Evolutionary conservation across 2,329 filamentous ascomycete genomes (phyloP).

Genomic region (Ophiostoma sp.): DNA sequence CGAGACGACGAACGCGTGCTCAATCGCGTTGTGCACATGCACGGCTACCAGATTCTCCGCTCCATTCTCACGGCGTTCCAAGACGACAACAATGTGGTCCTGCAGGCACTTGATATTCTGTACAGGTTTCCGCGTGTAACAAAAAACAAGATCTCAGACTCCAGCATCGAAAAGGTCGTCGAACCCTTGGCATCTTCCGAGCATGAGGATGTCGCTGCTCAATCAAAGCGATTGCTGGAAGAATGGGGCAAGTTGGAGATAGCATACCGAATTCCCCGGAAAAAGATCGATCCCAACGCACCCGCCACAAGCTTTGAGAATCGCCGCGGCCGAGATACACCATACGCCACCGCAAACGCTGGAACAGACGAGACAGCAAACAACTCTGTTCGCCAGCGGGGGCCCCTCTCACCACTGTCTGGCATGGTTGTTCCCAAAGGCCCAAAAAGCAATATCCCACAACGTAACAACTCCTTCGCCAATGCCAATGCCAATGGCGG

Average conservation of each 20-base stretch:
- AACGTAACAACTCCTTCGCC: constrained; percentile 49
- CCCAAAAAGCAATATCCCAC: constrained; percentile 55
- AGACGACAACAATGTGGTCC: constrained; percentile 81
- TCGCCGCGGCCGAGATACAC: constrained; percentile 56
- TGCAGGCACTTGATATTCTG: constrained; percentile 85
- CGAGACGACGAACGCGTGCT: constrained; percentile 74
- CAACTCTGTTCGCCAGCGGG: constrained; percentile 14
- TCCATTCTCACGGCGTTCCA: constrained; percentile 77
- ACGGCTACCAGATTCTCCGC: constrained; percentile 93
- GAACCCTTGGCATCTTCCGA: constrained; percentile 60
- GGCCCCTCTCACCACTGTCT: constrained; percentile 34
- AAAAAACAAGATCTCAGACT: constrained; percentile 93
- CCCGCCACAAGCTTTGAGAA: constrained; percentile 47
- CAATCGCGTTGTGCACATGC: constrained; percentile 88
- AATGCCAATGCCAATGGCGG: constrained; percentile 26
- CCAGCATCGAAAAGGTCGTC: constrained; percentile 83
- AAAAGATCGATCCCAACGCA: constrained; percentile 71
- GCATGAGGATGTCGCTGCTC: constrained; percentile 68
- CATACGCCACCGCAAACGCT: constrained; percentile 31
- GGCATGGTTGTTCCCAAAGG: constrained; percentile 52
- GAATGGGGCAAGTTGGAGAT: constrained; percentile 87
- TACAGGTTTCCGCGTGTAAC: constrained; percentile 85
- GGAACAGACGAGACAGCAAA: constrained; percentile 4
- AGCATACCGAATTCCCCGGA: constrained; percentile 86
- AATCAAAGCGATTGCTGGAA: constrained; percentile 65